phyloP scores from a whole-genome alignment of 2,329 filamentous ascomycete genomes.

The Xylaria sp. region DNA sequence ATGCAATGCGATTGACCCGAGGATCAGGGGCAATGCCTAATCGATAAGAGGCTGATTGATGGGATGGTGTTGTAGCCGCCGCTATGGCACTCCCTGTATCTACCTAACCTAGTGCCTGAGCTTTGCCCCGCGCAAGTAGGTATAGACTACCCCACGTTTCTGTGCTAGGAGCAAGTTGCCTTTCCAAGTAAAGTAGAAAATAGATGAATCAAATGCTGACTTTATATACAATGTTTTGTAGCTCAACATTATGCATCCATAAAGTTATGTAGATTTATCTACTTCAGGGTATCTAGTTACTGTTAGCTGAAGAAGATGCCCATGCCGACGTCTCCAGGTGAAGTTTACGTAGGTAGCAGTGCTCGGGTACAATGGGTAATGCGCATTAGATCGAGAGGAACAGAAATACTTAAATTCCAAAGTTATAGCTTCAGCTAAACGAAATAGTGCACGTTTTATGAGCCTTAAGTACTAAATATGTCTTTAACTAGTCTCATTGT shows the following conservation, averaged over 20 bases:
- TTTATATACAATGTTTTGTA: no score
- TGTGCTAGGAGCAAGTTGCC: neutral
- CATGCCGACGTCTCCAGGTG: no score
- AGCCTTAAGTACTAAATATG: neutral
- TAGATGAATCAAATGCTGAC: no score
- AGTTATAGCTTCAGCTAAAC: neutral
- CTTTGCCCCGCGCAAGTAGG: neutral
- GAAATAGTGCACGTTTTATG: neutral
- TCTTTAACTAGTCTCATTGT: neutral
- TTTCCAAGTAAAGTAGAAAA: no score
- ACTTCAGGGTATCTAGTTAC: no score
- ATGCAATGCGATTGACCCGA: slow-evolving; percentile 13
- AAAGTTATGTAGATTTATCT: no score
- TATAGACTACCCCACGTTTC: neutral
- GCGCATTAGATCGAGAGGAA: neutral
- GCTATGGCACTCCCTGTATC: neutral
- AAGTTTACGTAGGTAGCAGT: no score
- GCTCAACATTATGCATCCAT: no score
- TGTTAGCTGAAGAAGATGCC: no score
- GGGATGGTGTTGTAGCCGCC: no score
- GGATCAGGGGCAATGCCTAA: slow-evolving; percentile 3
- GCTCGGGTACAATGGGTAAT: neutral
- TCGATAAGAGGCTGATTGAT: slow-evolving; percentile 17
- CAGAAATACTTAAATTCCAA: no score
- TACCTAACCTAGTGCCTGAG: no score